Percentiles rank a stretch among this genome's conserved stretches.
These are phyloP conservation scores for Flaveria ramosissima DNA, from an alignment of 129 eudicot species.

Conservation along the genomic window DNA sequence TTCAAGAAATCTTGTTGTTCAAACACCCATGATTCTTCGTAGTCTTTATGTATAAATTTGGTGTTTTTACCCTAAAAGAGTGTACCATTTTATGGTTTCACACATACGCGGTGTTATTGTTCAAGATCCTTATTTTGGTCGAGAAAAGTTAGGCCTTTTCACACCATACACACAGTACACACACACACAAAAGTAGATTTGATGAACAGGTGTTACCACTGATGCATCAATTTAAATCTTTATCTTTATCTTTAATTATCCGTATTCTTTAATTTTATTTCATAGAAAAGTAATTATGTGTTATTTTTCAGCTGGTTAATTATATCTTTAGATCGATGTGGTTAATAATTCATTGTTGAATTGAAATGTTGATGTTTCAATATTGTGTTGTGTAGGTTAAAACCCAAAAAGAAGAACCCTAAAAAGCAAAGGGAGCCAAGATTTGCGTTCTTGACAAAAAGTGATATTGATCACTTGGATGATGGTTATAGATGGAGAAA, in stretches of 20 bases:
- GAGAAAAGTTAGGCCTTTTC: constrained; percentile 34
- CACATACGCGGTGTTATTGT: constrained; percentile 33
- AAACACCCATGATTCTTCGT: constrained; percentile 24
- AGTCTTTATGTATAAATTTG: constrained; percentile 9
- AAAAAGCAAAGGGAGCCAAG: constrained; percentile 84
- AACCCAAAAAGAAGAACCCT: constrained; percentile 75
- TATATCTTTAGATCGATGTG: constrained; percentile 10
- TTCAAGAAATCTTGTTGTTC: constrained; percentile 11
- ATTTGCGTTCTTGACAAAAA: constrained; percentile 97
- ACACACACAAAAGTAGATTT: constrained; percentile 27
- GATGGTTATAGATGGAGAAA: constrained; percentile 98
- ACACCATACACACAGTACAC: not conserved
- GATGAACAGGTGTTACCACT: constrained; percentile 26
- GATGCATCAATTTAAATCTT: constrained; percentile 39
- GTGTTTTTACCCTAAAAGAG: constrained; percentile 23
- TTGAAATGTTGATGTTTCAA: constrained; percentile 23
- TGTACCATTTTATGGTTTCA: constrained; percentile 33
- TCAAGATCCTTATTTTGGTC: constrained; percentile 34
- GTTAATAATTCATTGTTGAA: constrained; percentile 1
- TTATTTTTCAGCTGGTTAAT: constrained; percentile 3
- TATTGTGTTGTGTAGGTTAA: constrained; percentile 42
- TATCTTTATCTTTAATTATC: not conserved
- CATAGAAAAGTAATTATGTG: constrained; percentile 18
- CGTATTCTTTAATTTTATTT: constrained; percentile 20
- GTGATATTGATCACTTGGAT: constrained; percentile 94